Base-by-base conservation (phyloP, 2,329 filamentous ascomycete species). In the Aureobasidium sp. region DNA sequence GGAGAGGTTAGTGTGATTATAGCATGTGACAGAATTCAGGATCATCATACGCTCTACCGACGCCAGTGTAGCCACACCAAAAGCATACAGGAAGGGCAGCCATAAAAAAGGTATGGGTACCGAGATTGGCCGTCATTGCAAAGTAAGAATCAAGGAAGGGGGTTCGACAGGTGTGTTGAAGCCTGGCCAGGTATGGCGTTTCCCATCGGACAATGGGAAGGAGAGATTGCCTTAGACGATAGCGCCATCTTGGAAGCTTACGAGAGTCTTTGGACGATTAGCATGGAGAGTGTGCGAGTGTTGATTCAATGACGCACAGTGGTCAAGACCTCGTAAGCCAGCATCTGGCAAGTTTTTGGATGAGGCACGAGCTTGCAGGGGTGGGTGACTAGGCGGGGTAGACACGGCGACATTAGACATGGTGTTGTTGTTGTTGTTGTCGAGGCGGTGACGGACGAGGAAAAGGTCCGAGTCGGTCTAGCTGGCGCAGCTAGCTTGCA, bases 101-200 rank as follows among this genome's bases (percentile, higher is more conserved):
- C 92, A 97, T 97, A 81, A 97, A 99, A 79, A 97, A 97, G 0
- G 94, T 99, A 76, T 99, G 94, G 0, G 94, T 99, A 67, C 94
- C 91, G 61, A 97, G 84, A 75, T 97, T 99, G 66, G 94, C 94
- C 0, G 92, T 96, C 67, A 95, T 90, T 56, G 94, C 93, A 76
- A 99, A 99, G 79, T 97, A 99, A 65, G 90, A 90, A 76, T 99
- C 94, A 70, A 97, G 86, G 9, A 89, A 83, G 0, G 91, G 90
- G 22, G 90, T 88, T 70, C 93, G 89, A 73, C 93, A 76, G 72
- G 81, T 85, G 67, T 87, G 83, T 81, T 99, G 94, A 71, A 96
- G 78, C 78, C 84, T 87, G 62, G 93, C 93, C 20, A 99, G 86
- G 75, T 96, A 94, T 1, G 92, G 93, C 34, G 94, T 99, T 79